phyloP scores from a whole-genome alignment of 108 stramenopile genomes.

The Skeletonema potamos region DNA sequence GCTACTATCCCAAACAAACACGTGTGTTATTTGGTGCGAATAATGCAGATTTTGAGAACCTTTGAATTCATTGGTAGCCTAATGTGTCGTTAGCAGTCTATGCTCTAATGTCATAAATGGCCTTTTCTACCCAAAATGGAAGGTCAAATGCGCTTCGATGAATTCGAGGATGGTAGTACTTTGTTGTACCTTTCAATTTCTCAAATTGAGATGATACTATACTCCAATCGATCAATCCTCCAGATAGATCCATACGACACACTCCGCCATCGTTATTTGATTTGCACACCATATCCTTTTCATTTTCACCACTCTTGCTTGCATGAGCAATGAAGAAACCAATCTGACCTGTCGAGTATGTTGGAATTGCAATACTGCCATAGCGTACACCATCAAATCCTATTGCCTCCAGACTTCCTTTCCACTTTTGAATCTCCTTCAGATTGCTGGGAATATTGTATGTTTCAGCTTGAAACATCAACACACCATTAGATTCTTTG shows the following conservation, averaged over 20 bases:
- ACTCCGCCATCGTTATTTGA: slow-evolving; percentile 5
- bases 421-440: slow-evolving; percentile 62
- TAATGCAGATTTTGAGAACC: too few species aligned
- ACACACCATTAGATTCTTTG: slow-evolving; percentile 51
- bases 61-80: too few species aligned
- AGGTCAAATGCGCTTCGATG: slow-evolving; percentile 74
- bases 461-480: slow-evolving; percentile 77
- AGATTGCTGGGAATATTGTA: slow-evolving; percentile 75
- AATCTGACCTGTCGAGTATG: slow-evolving; percentile 84
- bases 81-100: too few species aligned
- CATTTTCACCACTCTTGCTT: not conserved
- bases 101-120: slow-evolving; percentile 41
- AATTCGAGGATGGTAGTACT: slow-evolving; percentile 78
- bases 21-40: too few species aligned
- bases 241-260: slow-evolving; percentile 10
- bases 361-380: slow-evolving; percentile 63
- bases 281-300: slow-evolving; percentile 32
- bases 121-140: slow-evolving; percentile 74
- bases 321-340: slow-evolving; percentile 70
- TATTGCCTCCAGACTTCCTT: slow-evolving; percentile 42
- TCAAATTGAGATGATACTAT: slow-evolving; percentile 45
- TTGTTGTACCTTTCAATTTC: slow-evolving; percentile 40
- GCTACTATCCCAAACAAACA: too few species aligned
- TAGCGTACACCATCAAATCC: slow-evolving; percentile 68
- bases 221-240: slow-evolving; percentile 2